phyloP scores from a whole-genome alignment of 2,329 filamentous ascomycete species.

The Nakataea oryzae region DNA sequence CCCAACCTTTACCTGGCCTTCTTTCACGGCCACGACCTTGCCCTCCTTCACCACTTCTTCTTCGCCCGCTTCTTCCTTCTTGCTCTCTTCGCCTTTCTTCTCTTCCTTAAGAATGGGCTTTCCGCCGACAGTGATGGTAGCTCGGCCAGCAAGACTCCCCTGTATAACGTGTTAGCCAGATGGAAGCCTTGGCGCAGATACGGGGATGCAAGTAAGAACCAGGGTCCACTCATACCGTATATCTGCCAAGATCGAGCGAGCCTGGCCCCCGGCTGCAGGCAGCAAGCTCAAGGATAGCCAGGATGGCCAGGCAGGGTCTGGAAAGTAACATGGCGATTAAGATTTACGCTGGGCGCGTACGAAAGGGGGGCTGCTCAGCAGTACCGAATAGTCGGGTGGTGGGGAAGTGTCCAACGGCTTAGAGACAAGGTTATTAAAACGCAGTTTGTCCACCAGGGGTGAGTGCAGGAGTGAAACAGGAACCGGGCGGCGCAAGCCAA shows the following conservation, averaged over 20 bases:
- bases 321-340: background rate
- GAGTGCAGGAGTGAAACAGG: background rate
- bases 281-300: background rate
- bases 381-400: background rate
- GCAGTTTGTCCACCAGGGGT: background rate
- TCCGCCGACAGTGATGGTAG: conserved; percentile 1
- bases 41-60: background rate
- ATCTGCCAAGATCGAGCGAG: background rate
- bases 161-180: background rate
- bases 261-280: background rate
- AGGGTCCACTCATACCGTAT: background rate
- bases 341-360: background rate
- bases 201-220: background rate
- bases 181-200: background rate
- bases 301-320: background rate
- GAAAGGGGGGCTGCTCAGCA: background rate
- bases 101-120: background rate
- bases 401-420: too few relatives aligned
- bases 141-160: conserved; percentile 3
- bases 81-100: background rate
- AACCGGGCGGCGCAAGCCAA: background rate
- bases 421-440: background rate
- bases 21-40: background rate
- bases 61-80: background rate
- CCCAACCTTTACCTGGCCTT: background rate